Conservation (phyloP, 257 asterid genomes). For the Lycium barbarum region DNA sequence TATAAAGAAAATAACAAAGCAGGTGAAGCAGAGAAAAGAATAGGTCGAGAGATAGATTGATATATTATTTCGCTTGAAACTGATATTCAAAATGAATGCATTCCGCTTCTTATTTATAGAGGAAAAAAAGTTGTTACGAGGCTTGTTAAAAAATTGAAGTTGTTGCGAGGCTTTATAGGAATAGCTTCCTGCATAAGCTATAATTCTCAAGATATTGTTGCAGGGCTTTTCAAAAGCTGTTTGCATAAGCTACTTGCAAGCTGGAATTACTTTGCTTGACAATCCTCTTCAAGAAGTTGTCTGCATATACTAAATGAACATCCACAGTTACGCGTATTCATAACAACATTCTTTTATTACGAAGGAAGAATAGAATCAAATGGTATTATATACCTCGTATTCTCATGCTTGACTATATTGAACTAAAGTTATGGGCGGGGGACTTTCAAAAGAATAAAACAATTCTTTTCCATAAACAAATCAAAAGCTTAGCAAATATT, state of each 20-base stretch:
- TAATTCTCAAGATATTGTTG: not conserved
- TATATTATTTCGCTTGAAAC: no score
- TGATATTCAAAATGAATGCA: no score
- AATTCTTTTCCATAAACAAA: not conserved
- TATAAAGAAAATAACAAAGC: no score
- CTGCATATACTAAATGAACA: not conserved
- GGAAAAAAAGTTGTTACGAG: not conserved
- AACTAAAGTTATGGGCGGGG: constrained; percentile 23
- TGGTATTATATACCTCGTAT: not conserved
- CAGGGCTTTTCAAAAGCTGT: not conserved
- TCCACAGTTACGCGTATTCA: not conserved
- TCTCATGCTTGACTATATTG: not conserved
- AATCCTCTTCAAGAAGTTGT: not conserved
- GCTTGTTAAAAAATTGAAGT: no score
- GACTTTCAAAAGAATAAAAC: constrained; percentile 21
- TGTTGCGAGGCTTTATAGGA: no score
- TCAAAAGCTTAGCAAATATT: not conserved
- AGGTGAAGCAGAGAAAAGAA: no score
- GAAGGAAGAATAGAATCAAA: not conserved
- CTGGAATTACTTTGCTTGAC: not conserved
- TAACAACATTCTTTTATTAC: not conserved
- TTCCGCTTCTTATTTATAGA: not conserved
- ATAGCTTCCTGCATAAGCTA: no score
- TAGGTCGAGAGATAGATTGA: not conserved
- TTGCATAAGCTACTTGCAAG: not conserved